Percentiles rank a stretch among this genome's conserved stretches.
These are phyloP conservation scores for Termitomyces bulborhizus DNA, from an alignment of 768 basidiomycete genomes.

Conservation along the genomic window DNA sequence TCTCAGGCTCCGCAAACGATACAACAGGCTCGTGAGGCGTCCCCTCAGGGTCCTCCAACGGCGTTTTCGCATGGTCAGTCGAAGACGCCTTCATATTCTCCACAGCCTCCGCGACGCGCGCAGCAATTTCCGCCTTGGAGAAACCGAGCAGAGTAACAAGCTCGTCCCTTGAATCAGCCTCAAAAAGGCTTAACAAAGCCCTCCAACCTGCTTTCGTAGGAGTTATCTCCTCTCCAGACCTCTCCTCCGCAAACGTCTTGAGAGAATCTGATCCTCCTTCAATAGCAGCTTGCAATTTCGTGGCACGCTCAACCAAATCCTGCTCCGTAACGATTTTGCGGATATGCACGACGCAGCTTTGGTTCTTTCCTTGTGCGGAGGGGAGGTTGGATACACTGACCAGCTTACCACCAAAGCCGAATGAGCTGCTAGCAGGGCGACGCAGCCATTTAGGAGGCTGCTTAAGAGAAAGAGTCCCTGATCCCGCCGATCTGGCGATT, in stretches of 20 bases:
- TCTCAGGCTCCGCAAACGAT: constrained; percentile 78
- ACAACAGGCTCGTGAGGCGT: constrained; percentile 70
- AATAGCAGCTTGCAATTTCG: constrained; percentile 56
- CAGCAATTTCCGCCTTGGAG: constrained; percentile 79
- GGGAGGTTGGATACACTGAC: constrained; percentile 77
- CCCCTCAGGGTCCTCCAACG: constrained; percentile 32
- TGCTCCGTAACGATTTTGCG: constrained; percentile 74
- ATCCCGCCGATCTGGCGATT: constrained; percentile 42
- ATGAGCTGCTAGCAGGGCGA: constrained; percentile 72
- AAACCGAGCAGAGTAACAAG: constrained; percentile 88
- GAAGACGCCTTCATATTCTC: constrained; percentile 56
- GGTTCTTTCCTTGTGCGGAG: constrained; percentile 67
- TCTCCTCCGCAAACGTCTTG: constrained; percentile 63
- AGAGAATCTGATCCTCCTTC: constrained; percentile 43
- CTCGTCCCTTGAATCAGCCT: constrained; percentile 84
- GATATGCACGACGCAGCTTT: constrained; percentile 77
- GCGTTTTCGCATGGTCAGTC: constrained; percentile 24
- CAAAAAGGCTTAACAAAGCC: constrained; percentile 83
- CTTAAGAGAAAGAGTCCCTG: constrained; percentile 71
- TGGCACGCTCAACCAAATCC: constrained; percentile 67
- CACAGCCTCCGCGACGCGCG: constrained; percentile 77
- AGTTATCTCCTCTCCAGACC: constrained; percentile 26
- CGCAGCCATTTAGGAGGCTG: constrained; percentile 97
- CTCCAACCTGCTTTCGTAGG: constrained; percentile 66
- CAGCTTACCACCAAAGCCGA: constrained; percentile 90